Base-by-base conservation (phyloP, 2,329 filamentous ascomycete species). In the Xylaria sp. region DNA sequence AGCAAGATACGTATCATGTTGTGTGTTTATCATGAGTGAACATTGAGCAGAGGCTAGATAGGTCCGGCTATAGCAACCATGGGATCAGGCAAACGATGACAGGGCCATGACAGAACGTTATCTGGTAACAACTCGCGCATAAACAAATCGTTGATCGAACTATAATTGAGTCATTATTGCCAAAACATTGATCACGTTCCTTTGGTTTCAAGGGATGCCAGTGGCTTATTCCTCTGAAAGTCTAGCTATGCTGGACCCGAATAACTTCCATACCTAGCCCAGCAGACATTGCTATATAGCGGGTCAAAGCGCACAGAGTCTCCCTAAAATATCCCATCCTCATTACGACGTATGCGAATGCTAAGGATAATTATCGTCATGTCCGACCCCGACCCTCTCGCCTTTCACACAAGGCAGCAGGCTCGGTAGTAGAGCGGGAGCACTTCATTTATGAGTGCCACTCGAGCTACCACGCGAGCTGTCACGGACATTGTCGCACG, bases 321-420 rank as follows among this genome's bases (percentile, higher is more conserved):
- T 31, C 15, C 23, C 34, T 31, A 18, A 23, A 23, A 63, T 48
- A 12, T 8, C 37, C 8, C 12, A 34, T 39, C 9, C 7, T 10
- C n/a, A 15, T 23, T 13, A 13, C 12, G 10, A 34, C 58, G 46
- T 46, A 46, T 7, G 25, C 39, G 20, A 18, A 15, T 12, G 8
- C 18, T 8, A 28, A 37, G 28, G 12, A 48, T 6, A 5, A 54
- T 52, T 25, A n/a, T 52, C 20, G 23, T 39, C 46, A 18, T 15
- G 37, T 15, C 46, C 15, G 28, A 39, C 46, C 8, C 28, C n/a
- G 10, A 12, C 9, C 3, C 31, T 28, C 25, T 39, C 20, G 10
- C 5, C 52, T 63, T 48, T 23, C 28, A 59, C 34, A 10, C 25
- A 25, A 58, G 37, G 23, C 18, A 18, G 56, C 52, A 56, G 20